phyloP scores from a whole-genome alignment of 2,329 filamentous ascomycete species.

The Bipolaris gigantea region DNA sequence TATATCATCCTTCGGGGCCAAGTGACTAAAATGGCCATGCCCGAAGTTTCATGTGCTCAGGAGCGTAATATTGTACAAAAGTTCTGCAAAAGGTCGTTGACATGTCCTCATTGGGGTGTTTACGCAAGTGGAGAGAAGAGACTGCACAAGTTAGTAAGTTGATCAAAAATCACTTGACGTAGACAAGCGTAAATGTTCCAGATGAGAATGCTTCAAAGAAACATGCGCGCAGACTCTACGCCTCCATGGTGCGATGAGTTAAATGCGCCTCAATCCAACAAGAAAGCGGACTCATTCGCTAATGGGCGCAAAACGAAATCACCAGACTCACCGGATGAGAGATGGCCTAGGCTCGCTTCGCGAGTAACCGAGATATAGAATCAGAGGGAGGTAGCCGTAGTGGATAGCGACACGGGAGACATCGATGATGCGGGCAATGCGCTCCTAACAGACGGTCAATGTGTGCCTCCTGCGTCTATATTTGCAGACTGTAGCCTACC shows the following conservation, averaged over 20 bases:
- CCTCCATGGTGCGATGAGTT: neutral
- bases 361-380: slow-evolving; percentile 96
- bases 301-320: neutral
- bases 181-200: neutral
- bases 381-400: slow-evolving; percentile 96
- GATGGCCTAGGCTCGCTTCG: slow-evolving; percentile 89
- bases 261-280: neutral
- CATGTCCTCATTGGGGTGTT: slow-evolving; percentile 11
- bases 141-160: slow-evolving; percentile 30
- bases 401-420: slow-evolving; percentile 91
- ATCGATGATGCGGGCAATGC: slow-evolving; percentile 96
- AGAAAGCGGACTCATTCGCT: neutral
- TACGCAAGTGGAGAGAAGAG: slow-evolving; percentile 47
- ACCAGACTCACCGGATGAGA: slow-evolving; percentile 63
- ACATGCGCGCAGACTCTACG: neutral
- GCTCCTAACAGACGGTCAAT: slow-evolving; percentile 67
- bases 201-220: neutral
- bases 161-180: neutral
- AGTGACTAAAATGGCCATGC: slow-evolving; percentile 16
- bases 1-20: slow-evolving; percentile 7
- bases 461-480: neutral
- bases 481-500: slow-evolving; percentile 55
- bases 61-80: slow-evolving; percentile 37
- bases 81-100: slow-evolving; percentile 18
- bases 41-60: slow-evolving; percentile 32